Conservation (phyloP, 352 stramenopile genomes). For the Phytophthora vignae region DNA sequence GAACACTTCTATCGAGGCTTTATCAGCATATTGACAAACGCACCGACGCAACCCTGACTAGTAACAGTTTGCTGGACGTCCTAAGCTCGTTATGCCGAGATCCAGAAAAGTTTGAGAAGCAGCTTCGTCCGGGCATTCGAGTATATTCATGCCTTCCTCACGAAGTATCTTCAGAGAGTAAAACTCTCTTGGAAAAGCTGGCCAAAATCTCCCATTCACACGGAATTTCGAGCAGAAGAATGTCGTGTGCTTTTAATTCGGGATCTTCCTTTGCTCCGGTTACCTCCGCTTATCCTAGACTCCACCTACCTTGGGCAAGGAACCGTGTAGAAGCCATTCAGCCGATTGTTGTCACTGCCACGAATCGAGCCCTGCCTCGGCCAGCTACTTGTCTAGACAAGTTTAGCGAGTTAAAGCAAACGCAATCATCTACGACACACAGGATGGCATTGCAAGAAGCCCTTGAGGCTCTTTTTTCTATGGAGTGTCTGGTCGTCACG, state of each 20-base stretch:
- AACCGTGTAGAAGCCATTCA: slow-evolving; percentile 6
- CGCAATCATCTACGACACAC: neutral
- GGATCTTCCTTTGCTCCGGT: neutral
- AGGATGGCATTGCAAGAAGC: slow-evolving; percentile 6
- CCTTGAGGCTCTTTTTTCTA: slow-evolving; percentile 27
- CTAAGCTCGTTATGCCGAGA: slow-evolving; percentile 5
- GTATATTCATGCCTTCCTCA: slow-evolving; percentile 19
- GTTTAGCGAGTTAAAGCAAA: neutral
- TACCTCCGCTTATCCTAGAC: neutral
- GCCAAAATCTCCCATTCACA: neutral
- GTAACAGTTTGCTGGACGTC: slow-evolving; percentile 1
- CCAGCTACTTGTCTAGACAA: neutral
- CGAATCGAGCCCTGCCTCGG: neutral
- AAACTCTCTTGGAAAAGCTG: slow-evolving; percentile 10
- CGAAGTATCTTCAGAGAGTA: slow-evolving; percentile 9
- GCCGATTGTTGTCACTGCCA: neutral
- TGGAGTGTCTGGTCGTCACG: slow-evolving; percentile 40
- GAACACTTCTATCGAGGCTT: slow-evolving; percentile 4
- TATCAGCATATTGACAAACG: neutral
- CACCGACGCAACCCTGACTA: neutral
- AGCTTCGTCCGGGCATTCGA: neutral
- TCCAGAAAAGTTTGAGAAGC: slow-evolving; percentile 3
- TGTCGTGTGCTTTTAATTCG: neutral
- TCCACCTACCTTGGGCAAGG: neutral
- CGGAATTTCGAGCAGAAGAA: neutral